Evolutionary conservation across 768 basidiomycete genomes (phyloP).

Genomic region (Mycena rosella): DNA sequence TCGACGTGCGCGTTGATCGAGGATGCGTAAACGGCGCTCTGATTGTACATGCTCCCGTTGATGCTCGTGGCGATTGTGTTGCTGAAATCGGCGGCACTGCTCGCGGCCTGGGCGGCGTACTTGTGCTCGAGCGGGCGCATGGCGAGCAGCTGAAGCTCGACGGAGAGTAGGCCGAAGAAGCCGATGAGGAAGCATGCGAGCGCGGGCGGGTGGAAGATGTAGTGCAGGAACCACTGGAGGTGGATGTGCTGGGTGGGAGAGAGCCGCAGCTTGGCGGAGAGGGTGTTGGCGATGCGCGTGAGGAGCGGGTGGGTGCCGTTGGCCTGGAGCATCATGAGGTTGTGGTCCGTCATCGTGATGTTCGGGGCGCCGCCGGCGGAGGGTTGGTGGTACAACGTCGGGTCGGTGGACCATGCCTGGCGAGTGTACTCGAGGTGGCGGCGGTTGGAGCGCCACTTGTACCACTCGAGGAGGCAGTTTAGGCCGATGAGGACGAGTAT

Average conservation of each 20-base stretch:
- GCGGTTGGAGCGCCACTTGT: conserved; percentile 84
- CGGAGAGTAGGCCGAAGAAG: conserved; percentile 87
- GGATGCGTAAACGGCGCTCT: conserved; percentile 83
- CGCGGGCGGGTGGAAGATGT: conserved; percentile 92
- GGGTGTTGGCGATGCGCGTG: conserved; percentile 68
- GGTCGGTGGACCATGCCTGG: conserved; percentile 82
- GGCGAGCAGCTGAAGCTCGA: conserved; percentile 89
- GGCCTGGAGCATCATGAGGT: conserved; percentile 80
- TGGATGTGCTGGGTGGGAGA: conserved; percentile 74
- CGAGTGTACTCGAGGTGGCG: conserved; percentile 76
- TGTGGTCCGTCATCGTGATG: conserved; percentile 77
- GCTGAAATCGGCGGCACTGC: conserved; percentile 75
- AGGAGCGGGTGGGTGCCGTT: conserved; percentile 81
- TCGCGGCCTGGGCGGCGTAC: conserved; percentile 72
- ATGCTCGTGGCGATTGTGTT: conserved; percentile 79
- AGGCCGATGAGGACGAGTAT: conserved; percentile 81
- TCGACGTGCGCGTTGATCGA: conserved; percentile 81
- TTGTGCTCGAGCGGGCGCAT: conserved; percentile 78
- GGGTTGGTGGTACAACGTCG: conserved; percentile 64
- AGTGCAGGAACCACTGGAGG: conserved; percentile 90
- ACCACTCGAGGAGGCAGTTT: conserved; percentile 88
- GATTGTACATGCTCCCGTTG: conserved; percentile 86
- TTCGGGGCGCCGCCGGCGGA: conserved; percentile 56
- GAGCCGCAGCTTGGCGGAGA: conserved; percentile 66
- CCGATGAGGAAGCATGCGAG: conserved; percentile 94